Conservation (phyloP, 192 early-diverging fungal genomes). For the Obelidium mucronatum region DNA sequence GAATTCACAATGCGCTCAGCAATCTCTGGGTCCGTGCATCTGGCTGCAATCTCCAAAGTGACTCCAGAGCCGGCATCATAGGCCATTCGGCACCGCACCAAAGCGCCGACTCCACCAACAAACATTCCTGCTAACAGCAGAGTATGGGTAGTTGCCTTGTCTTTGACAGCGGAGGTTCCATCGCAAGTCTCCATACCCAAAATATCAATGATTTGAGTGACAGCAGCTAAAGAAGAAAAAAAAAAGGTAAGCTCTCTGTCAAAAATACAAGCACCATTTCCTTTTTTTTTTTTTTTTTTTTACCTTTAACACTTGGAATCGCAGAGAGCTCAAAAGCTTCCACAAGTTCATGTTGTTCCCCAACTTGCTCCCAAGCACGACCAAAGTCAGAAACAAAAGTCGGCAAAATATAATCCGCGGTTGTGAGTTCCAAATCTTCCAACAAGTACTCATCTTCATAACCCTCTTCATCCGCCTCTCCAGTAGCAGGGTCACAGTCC, state of each 20-base stretch:
- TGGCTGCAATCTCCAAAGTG: conserved; percentile 88
- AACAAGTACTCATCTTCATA: conserved; percentile 95
- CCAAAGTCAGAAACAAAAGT: conserved; percentile 83
- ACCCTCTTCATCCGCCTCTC: conserved; percentile 88
- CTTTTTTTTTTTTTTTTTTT: conserved; percentile 20
- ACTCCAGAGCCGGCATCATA: conserved; percentile 81
- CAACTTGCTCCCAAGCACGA: conserved; percentile 80
- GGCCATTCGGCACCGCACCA: conserved; percentile 90
- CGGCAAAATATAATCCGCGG: conserved; percentile 91
- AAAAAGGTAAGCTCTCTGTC: neutral
- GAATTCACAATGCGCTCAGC: conserved; percentile 80
- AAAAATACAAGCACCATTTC: conserved; percentile 11
- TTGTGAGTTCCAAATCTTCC: conserved; percentile 84
- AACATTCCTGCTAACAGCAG: conserved; percentile 86
- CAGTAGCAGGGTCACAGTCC: conserved; percentile 94
- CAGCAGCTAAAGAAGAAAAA: conserved; percentile 60
- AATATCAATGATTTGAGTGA: conserved; percentile 72
- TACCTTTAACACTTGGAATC: conserved; percentile 78
- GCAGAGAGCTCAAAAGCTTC: conserved; percentile 91
- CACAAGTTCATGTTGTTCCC: conserved; percentile 72
- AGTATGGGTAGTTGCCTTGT: conserved; percentile 84
- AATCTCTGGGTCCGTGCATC: conserved; percentile 71
- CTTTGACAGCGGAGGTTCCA: conserved; percentile 62
- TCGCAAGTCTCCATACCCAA: conserved; percentile 90
- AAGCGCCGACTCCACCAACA: conserved; percentile 76